Evolutionary conservation across 2,329 filamentous ascomycete species (phyloP).

Genomic region (Tolypocladium endophyticum): DNA sequence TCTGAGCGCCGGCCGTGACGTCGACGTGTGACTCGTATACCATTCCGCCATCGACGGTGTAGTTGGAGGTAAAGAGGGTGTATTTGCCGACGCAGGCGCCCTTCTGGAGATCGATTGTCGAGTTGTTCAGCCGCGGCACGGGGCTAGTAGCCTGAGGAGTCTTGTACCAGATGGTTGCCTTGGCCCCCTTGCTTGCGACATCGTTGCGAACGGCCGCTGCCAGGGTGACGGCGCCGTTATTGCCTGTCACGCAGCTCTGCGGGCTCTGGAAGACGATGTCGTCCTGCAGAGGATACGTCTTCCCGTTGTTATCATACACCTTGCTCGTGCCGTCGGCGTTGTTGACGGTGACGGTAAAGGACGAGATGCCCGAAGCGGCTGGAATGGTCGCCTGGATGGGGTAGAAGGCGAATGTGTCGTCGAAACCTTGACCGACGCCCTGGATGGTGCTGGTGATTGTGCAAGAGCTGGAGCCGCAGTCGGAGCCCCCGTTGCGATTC

Average conservation of each 20-base stretch:
- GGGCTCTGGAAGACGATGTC: slow-evolving; percentile 42
- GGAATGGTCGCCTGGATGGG: slow-evolving; percentile 40
- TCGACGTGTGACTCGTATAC: slow-evolving; percentile 35
- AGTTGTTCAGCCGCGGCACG: slow-evolving; percentile 27
- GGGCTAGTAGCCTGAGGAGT: slow-evolving; percentile 27
- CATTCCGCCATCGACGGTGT: slow-evolving; percentile 31
- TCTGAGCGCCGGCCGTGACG: slow-evolving; percentile 28
- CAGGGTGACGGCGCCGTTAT: slow-evolving; percentile 30
- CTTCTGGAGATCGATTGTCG: slow-evolving; percentile 27
- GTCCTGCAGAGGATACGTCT: slow-evolving; percentile 43
- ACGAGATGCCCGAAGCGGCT: slow-evolving; percentile 48
- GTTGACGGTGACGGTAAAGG: slow-evolving; percentile 45
- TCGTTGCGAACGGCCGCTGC: slow-evolving; percentile 40
- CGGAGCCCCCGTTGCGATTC: slow-evolving; percentile 37
- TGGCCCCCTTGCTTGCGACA: slow-evolving; percentile 27
- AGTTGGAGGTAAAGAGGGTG: slow-evolving; percentile 34
- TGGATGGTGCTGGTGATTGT: slow-evolving; percentile 33
- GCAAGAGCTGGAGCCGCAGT: slow-evolving; percentile 31
- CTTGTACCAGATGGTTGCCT: slow-evolving; percentile 33
- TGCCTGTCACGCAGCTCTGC: slow-evolving; percentile 43
- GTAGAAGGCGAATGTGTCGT: slow-evolving; percentile 49
- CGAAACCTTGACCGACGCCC: slow-evolving; percentile 43
- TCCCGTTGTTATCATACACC: slow-evolving; percentile 46
- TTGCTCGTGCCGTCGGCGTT: slow-evolving; percentile 33
- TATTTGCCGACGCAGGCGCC: slow-evolving; percentile 35